Percentiles rank a stretch among this genome's conserved stretches.
Conservation (phyloP, 2,329 filamentous ascomycete genomes). For the Fusarium sp. region DNA sequence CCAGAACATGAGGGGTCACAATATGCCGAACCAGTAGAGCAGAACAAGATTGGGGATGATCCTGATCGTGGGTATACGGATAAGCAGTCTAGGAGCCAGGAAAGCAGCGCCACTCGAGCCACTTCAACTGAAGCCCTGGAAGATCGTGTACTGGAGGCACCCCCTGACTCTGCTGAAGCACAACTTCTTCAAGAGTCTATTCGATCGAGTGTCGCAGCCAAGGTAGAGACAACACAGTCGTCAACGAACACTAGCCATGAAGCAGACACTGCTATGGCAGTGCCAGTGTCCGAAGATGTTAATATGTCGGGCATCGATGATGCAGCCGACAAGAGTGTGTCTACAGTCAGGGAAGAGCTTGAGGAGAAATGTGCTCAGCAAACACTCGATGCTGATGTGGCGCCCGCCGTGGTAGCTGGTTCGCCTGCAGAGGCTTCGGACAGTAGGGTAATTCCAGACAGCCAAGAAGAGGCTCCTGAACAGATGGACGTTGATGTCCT, state of each 20-base stretch:
- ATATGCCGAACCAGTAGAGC: constrained; percentile 61
- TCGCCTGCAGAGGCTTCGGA: constrained; percentile 6
- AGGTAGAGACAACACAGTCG: constrained; percentile 4
- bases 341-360: background rate
- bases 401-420: background rate
- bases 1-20: constrained; percentile 74
- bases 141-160: constrained; percentile 36
- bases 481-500: constrained; percentile 52
- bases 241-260: constrained; percentile 9
- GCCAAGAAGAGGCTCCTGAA: constrained; percentile 49
- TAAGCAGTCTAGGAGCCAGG: constrained; percentile 29
- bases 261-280: background rate
- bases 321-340: background rate
- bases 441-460: constrained; percentile 51
- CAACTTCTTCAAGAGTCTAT: constrained; percentile 59
- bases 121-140: constrained; percentile 36
- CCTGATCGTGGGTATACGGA: constrained; percentile 38
- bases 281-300: constrained; percentile 14
- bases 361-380: constrained; percentile 9
- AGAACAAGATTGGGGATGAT: constrained; percentile 58
- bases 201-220: constrained; percentile 43
- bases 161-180: constrained; percentile 54
- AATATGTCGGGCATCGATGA: constrained; percentile 8
- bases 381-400: background rate
- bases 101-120: constrained; percentile 12